Evolutionary conservation across 78 protist genomes (phyloP), one percentile per base, ranked within the genome.

Genomic region (Carpediemonas membranifera): DNA sequence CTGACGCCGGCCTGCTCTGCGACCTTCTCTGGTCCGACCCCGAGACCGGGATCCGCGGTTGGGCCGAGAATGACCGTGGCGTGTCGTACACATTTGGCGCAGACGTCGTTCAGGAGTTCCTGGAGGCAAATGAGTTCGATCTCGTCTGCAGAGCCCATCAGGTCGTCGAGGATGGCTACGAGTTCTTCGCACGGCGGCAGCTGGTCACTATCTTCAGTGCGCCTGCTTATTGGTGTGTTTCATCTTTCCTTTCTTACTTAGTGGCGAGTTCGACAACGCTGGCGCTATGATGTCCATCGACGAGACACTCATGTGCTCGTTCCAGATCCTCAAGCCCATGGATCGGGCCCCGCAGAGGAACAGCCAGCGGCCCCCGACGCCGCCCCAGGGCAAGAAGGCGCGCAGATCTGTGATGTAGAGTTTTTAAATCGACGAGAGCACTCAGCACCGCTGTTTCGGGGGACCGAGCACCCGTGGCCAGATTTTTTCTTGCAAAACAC

Each of bases 241-340:
- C n/a, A n/a, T n/a, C n/a, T n/a, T n/a, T n/a, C n/a, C n/a, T n/a
- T n/a, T n/a, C n/a, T n/a, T n/a, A n/a, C n/a, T n/a, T n/a, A n/a
- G n/a, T 44, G 43, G 96, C 35, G 95, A 96, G 77, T 94, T 90
- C 72, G 95, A 92, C 79, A 87, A 88, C 54, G 92, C 95, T 2
- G 98, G 98, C 13, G 96, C 99, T 11, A 90, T 96, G 92, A 93
- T 96, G 98, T 80, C 86, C 58, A 95, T 94, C 21, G 99, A 96
- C 73, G 96, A 89, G 74, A 78, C 88, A 0, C 81, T 96, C 64
- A 90, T 94, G 96, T 93, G 98, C 77, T 91, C 96, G 0, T 96
- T 96, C 91, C 98, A 93, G 78, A 68, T 85, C 7, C 28, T 68
- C 13, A 3, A 13, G 18, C 73, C 73, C n/a, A n/a, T n/a, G n/a